Base-by-base conservation (phyloP, 2,329 filamentous ascomycete species). In the Cladosporium phlei region DNA sequence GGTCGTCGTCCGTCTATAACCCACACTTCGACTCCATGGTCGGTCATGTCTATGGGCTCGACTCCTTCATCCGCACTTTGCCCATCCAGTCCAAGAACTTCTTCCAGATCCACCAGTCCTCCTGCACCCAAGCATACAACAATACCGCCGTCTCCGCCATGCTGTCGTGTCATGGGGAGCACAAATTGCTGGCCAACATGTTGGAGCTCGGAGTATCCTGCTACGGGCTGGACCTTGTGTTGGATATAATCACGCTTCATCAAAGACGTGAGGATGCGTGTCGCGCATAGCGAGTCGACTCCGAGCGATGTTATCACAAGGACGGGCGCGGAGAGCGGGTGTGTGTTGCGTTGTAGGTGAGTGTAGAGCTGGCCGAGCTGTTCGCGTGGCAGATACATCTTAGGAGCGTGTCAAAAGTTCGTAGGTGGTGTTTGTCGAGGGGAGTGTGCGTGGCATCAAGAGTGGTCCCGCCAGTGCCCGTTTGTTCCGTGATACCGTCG, bases 181-280 rank as follows among this genome's bases (percentile, higher is more conserved):
- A 96, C 85, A 34, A 94, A 75, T 55, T 90, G 82, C 60, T 80
- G 78, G 35, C 90, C 90, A 17, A 85, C 85, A 57, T 81, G 83
- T 61, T 87, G 78, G 37, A 98, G 79, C 65, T 97, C 93, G 55
- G 81, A 83, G 80, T 96, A 97, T 46, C 93, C 93, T 16, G 88
- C 82, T 46, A 98, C 85, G 1, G 93, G 93, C 61, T 96, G 88
- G 61, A 97, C 95, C 69, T 96, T 97, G 72, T 97, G 91, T 11
- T 86, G 87, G 57, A 98, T 95, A 64, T 95, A 97, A 73, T 98
- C 93, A 75, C 91, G 86, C 70, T 95, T 96, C 51, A 98, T 76
- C n/a, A 98, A 77, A 40, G 85, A 79, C 2, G 91, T 95, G 38
- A 98, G 80, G 51, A 98, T 96, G 52, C 90, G 88, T 66, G 89